phyloP scores from a whole-genome alignment of 306 rosid genomes.

The Biancaea sappan region DNA sequence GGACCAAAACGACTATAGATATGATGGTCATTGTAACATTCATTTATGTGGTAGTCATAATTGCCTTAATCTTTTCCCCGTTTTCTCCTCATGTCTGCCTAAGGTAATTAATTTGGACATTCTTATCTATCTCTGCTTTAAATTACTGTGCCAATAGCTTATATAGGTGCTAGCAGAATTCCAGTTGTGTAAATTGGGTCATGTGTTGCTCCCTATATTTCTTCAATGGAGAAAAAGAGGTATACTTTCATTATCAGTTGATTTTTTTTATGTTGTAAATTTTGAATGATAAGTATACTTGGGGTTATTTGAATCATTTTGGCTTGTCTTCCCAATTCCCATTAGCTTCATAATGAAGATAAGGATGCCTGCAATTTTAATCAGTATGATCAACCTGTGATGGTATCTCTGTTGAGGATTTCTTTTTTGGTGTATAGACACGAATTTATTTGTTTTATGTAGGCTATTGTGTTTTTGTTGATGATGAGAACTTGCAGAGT shows the following conservation, averaged over 20 bases:
- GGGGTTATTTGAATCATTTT: background rate
- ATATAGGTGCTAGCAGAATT: constrained; percentile 26
- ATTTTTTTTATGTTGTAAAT: background rate
- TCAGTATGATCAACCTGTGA: constrained; percentile 9
- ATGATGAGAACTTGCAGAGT: constrained; percentile 4
- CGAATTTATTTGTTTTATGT: constrained; percentile 30
- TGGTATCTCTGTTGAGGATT: background rate
- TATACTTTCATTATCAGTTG: background rate
- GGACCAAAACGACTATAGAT: constrained; percentile 1
- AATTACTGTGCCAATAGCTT: background rate
- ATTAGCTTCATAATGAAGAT: background rate
- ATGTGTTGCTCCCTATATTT: background rate
- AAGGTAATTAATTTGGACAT: background rate
- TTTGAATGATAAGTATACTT: background rate
- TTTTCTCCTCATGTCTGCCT: background rate
- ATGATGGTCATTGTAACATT: background rate
- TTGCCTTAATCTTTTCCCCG: constrained; percentile 5
- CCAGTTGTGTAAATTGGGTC: constrained; percentile 11
- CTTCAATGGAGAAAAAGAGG: background rate
- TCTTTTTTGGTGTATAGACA: constrained; percentile 15
- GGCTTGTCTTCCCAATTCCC: background rate
- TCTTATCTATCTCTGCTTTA: background rate
- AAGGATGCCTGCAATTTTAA: constrained; percentile 4
- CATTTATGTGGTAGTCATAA: background rate
- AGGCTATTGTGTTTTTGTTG: constrained; percentile 87